Evolutionary conservation across 495 filamentous ascomycete species (phyloP).

Genomic region (Elaphomyces granulatus): DNA sequence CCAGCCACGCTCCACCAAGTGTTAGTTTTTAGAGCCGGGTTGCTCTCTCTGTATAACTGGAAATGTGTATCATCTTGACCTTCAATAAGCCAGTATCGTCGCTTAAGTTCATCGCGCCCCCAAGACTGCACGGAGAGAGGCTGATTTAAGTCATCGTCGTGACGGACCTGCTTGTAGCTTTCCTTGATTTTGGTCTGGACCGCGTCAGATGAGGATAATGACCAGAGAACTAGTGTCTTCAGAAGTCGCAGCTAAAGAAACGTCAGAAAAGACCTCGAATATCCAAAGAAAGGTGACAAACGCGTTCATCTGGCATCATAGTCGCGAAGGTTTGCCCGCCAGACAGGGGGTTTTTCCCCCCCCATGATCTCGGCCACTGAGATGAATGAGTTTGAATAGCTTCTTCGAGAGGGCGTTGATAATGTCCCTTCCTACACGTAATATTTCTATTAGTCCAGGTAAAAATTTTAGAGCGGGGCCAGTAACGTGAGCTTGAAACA

Average conservation of each 20-base stretch:
- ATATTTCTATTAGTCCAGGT: constrained; percentile 5
- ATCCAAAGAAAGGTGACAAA: constrained; percentile 32
- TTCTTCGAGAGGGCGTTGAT: constrained; percentile 85
- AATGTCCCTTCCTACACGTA: constrained; percentile 55
- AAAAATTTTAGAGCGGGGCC: too few relatives aligned
- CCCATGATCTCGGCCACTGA: constrained; percentile 86
- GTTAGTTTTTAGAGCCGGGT: constrained; percentile 57
- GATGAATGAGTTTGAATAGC: constrained; percentile 70
- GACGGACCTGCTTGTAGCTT: constrained; percentile 76
- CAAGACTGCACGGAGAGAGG: constrained; percentile 88
- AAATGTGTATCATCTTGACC: constrained; percentile 90
- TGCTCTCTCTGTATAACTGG: constrained; percentile 88
- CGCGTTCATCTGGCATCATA: constrained; percentile 66
- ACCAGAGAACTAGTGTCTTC: constrained; percentile 73
- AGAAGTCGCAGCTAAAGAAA: constrained; percentile 58
- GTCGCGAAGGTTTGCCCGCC: constrained; percentile 63
- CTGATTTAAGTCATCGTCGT: constrained; percentile 87
- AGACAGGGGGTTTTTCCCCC: constrained; percentile 67
- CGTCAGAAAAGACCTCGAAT: constrained; percentile 11
- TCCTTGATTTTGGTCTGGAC: constrained; percentile 68
- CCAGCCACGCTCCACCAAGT: constrained; percentile 92
- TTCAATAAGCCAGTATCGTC: constrained; percentile 86
- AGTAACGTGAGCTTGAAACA: too few relatives aligned
- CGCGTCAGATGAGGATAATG: constrained; percentile 76
- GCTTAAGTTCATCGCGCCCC: constrained; percentile 82